Evolutionary conservation across 768 basidiomycete genomes (phyloP).

Genomic region (Lactarius psammicola): DNA sequence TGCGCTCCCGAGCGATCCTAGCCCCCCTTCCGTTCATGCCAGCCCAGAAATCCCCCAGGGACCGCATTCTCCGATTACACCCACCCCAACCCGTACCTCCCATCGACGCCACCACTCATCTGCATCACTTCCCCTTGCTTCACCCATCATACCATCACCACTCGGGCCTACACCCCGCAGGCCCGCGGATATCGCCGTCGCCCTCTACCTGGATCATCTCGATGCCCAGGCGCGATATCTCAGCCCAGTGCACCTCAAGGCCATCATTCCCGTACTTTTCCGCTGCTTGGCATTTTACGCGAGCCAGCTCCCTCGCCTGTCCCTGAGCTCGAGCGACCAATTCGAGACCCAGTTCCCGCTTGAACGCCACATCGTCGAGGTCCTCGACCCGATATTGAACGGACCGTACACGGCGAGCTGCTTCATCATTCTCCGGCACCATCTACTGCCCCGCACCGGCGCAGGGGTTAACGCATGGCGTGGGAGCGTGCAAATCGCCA

Average conservation of each 20-base stretch:
- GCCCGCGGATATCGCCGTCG: conserved; percentile 62
- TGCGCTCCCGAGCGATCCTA: conserved; percentile 28
- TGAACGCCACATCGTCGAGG: conserved; percentile 59
- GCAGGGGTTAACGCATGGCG: conserved; percentile 26
- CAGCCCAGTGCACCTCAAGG: conserved; percentile 49
- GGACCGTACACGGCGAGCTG: conserved; percentile 67
- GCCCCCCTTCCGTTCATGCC: conserved; percentile 32
- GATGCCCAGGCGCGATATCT: conserved; percentile 59
- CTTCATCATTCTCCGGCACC: conserved; percentile 57
- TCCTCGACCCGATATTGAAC: conserved; percentile 54
- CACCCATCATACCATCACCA: conserved; percentile 36
- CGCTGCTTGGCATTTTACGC: conserved; percentile 64
- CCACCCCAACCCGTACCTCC: conserved; percentile 34
- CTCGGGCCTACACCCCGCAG: conserved; percentile 38
- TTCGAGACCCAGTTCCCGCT: conserved; percentile 36
- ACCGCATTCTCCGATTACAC: conserved; percentile 11
- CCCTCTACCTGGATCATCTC: conserved; percentile 64
- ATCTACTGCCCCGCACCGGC: conserved; percentile 51
- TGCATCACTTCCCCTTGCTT: conserved; percentile 48
- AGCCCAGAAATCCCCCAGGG: conserved; percentile 32
- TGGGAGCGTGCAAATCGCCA: conserved; percentile 32
- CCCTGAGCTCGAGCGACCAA: conserved; percentile 44
- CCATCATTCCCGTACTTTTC: conserved; percentile 72
- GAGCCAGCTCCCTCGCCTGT: conserved; percentile 65
- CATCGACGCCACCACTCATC: conserved; percentile 66